These are phyloP conservation scores for Potentilla sterilis DNA, from an alignment of 306 rosid genomes.

Conservation along the genomic window DNA sequence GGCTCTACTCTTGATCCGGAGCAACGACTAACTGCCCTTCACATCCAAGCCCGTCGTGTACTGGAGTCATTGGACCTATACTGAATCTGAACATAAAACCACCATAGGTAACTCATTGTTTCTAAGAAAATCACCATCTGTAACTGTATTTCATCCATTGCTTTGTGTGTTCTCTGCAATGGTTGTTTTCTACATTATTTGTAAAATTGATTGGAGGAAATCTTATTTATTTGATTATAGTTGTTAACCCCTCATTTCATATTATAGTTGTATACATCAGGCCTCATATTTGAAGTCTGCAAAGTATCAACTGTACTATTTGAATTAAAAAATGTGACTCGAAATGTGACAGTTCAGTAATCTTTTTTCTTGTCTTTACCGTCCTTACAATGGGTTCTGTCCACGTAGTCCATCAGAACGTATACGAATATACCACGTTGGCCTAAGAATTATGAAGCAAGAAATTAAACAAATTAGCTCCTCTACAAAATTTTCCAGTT, in stretches of 20 bases:
- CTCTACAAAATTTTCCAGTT: background rate
- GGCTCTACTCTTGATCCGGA: conserved; percentile 87
- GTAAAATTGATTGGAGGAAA: background rate
- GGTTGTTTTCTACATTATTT: background rate
- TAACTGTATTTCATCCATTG: background rate
- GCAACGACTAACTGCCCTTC: conserved; percentile 77
- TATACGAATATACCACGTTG: conserved; percentile 1
- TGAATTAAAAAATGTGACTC: no score
- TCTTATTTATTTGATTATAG: background rate
- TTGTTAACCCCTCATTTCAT: background rate
- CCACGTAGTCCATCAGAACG: background rate
- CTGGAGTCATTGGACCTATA: conserved; percentile 81
- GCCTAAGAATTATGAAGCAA: background rate
- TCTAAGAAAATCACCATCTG: background rate
- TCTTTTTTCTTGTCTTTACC: no score
- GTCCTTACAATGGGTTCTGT: no score
- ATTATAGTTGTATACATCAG: background rate
- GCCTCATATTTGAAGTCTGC: background rate
- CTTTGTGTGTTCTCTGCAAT: background rate
- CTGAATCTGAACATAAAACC: conserved; percentile 26
- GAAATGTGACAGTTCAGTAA: no score
- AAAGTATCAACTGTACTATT: no score
- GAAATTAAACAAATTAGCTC: background rate
- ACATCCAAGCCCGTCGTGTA: conserved; percentile 90
- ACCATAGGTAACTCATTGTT: background rate